These are phyloP conservation scores for Solanum etuberosum DNA, from an alignment of 257 asterid species.

Conservation along the genomic window DNA sequence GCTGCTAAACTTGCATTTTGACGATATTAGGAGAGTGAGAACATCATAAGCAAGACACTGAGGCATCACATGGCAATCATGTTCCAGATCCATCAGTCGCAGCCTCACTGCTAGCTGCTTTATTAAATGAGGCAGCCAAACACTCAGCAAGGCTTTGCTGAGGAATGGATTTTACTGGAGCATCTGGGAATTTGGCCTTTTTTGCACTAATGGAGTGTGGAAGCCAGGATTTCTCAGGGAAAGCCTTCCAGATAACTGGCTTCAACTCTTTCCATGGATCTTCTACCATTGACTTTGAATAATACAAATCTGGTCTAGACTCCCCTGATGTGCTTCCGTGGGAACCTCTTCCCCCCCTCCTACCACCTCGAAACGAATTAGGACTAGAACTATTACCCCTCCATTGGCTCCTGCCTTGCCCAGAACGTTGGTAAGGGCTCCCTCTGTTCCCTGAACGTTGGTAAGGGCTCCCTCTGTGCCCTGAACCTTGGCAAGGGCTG, in stretches of 20 bases:
- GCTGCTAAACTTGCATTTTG: neutral
- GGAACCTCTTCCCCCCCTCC: neutral
- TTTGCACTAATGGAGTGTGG: conserved; percentile 38
- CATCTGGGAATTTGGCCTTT: conserved; percentile 43
- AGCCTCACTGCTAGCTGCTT: conserved; percentile 15
- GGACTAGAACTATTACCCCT: conserved; percentile 3
- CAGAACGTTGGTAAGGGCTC: conserved; percentile 18
- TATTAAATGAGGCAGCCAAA: conserved; percentile 60
- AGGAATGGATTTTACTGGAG: conserved; percentile 15
- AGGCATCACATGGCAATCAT: conserved; percentile 2
- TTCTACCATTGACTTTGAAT: conserved; percentile 61
- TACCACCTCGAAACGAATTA: neutral
- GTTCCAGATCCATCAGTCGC: conserved; percentile 10
- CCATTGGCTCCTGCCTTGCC: conserved; percentile 38
- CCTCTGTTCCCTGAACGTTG: conserved; percentile 33
- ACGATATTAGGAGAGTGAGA: neutral
- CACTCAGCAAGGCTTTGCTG: conserved; percentile 72
- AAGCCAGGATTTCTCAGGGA: conserved; percentile 31
- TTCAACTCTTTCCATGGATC: conserved; percentile 63
- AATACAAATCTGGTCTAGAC: conserved; percentile 20
- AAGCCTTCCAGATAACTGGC: conserved; percentile 48
- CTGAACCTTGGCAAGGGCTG: conserved; percentile 21
- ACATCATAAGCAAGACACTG: neutral
- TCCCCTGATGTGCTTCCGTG: neutral
- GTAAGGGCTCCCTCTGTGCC: conserved; percentile 30